A percentile compares a stretch with the other conserved stretches of the same genome.
phyloP scores from a whole-genome alignment of 441 rosid genomes.

The Raphanus hybrid region DNA sequence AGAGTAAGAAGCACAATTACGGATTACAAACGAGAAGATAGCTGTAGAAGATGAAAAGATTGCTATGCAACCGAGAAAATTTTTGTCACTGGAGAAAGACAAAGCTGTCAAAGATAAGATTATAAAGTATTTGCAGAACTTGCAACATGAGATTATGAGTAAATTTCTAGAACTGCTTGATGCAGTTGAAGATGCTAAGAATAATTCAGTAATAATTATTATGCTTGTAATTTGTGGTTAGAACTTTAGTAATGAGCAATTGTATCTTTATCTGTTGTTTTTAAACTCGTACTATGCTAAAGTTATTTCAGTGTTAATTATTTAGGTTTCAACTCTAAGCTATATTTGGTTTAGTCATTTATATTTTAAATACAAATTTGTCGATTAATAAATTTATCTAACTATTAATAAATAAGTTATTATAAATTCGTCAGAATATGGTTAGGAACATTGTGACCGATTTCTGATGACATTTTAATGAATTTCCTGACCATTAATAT shows the following conservation, averaged over 20 bases:
- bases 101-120: not conserved
- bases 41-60: not conserved
- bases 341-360: not conserved
- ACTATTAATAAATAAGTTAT: not conserved
- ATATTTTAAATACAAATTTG: not conserved
- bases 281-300: no score
- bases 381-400: not conserved
- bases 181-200: no score
- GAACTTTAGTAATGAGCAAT: no score
- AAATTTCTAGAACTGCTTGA: no score
- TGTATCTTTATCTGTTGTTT: not conserved
- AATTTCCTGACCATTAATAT: not conserved
- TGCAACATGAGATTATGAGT: no score
- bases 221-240: no score
- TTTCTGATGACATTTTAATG: not conserved
- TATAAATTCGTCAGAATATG: not conserved
- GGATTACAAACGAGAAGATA: not conserved
- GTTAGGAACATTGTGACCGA: not conserved
- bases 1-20: not conserved
- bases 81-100: not conserved
- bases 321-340: not conserved
- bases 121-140: no score
- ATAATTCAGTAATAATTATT: no score
- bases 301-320: no score
- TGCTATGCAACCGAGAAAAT: not conserved